These are phyloP conservation scores for Colletotrichum coccodes DNA, from an alignment of 2,329 filamentous ascomycete genomes.

Conservation along the genomic window DNA sequence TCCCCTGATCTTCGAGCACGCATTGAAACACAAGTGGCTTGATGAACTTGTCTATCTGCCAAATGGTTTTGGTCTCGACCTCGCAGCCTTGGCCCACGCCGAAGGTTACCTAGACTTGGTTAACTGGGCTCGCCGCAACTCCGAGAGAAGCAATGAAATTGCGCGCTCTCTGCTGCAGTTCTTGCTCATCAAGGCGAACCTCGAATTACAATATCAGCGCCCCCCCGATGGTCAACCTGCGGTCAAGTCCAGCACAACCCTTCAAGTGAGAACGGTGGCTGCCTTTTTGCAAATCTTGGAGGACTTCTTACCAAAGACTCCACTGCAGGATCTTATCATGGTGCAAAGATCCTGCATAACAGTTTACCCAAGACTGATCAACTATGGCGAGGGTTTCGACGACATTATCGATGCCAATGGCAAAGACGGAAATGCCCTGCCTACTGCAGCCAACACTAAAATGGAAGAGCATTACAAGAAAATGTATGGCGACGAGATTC, in stretches of 20 bases:
- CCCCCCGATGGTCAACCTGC: constrained; percentile 68
- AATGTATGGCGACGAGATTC: constrained; percentile 94
- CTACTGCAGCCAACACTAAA: constrained; percentile 81
- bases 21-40: constrained; percentile 84
- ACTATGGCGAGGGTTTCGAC: constrained; percentile 93
- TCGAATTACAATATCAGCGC: constrained; percentile 81
- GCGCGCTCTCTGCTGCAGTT: constrained; percentile 81
- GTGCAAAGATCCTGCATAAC: constrained; percentile 91
- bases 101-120: constrained; percentile 83
- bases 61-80: constrained; percentile 87
- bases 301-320: constrained; percentile 69
- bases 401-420: constrained; percentile 91
- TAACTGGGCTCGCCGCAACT: constrained; percentile 80
- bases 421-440: constrained; percentile 81
- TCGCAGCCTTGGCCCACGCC: constrained; percentile 86
- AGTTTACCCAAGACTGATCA: constrained; percentile 92
- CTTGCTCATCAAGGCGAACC: constrained; percentile 82
- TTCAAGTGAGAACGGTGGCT: constrained; percentile 87
- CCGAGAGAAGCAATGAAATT: constrained; percentile 74
- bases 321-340: constrained; percentile 76
- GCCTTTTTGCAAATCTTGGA: constrained; percentile 83
- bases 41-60: constrained; percentile 81
- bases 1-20: constrained; percentile 66
- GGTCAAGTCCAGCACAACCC: constrained; percentile 73
- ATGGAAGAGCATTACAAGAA: constrained; percentile 99